Evolutionary conservation across 192 early-diverging fungal genomes (phyloP).

Genomic region (Coemansia sp.): DNA sequence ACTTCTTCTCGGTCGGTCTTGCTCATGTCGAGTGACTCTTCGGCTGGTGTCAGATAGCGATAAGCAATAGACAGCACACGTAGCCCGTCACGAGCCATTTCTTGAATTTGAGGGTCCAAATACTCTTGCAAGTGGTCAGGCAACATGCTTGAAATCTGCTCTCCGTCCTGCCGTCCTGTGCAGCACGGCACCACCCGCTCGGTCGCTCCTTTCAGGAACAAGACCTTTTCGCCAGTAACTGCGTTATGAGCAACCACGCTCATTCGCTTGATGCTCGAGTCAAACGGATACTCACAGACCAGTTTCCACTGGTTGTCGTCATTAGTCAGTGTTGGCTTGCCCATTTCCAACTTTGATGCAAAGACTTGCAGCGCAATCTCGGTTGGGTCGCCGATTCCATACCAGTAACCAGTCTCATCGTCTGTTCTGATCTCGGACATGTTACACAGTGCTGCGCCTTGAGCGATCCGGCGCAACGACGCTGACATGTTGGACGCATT

Average conservation of each 20-base stretch:
- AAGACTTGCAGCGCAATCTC: slow-evolving; percentile 90
- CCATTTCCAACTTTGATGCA: slow-evolving; percentile 74
- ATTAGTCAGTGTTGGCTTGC: slow-evolving; percentile 63
- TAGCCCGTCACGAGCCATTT: slow-evolving; percentile 74
- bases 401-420: slow-evolving; percentile 66
- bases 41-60: slow-evolving; percentile 49
- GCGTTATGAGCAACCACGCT: slow-evolving; percentile 67
- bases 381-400: slow-evolving; percentile 84
- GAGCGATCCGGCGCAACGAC: slow-evolving; percentile 54
- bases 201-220: slow-evolving; percentile 89
- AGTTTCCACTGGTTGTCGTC: slow-evolving; percentile 53
- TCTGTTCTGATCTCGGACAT: slow-evolving; percentile 71
- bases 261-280: slow-evolving; percentile 87
- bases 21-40: slow-evolving; percentile 34
- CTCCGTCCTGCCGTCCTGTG: slow-evolving; percentile 51
- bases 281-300: slow-evolving; percentile 69
- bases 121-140: slow-evolving; percentile 49
- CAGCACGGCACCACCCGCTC: slow-evolving; percentile 84
- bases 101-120: slow-evolving; percentile 63
- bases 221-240: slow-evolving; percentile 43
- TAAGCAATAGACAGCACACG: slow-evolving; percentile 86
- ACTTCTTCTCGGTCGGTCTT: slow-evolving; percentile 60
- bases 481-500: slow-evolving; percentile 41
- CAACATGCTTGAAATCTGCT: slow-evolving; percentile 19
- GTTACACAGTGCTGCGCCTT: slow-evolving; percentile 79